Conservation (phyloP, 495 filamentous ascomycete genomes). For the Podospora pseudoanserina region DNA sequence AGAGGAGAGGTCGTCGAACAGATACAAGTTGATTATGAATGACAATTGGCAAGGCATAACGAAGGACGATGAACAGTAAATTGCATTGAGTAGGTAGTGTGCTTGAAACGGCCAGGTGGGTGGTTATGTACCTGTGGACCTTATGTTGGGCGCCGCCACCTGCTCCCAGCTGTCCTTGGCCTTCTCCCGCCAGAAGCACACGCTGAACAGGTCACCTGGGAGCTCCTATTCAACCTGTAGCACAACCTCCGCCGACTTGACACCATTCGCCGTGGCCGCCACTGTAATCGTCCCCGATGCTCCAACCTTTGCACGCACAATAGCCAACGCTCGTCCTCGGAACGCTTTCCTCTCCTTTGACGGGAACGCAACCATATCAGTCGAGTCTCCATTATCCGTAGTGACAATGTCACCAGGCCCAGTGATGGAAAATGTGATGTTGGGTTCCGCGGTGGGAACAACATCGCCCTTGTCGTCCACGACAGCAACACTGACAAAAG, state of each 20-base stretch:
- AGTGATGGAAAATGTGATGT: constrained; percentile 41
- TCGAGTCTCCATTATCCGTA: constrained; percentile 48
- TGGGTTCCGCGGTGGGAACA: constrained; percentile 30
- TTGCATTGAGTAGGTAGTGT: too few relatives aligned
- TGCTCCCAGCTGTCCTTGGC: too few relatives aligned
- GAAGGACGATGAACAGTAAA: too few relatives aligned
- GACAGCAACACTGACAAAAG: constrained; percentile 42
- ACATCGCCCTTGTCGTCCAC: constrained; percentile 31
- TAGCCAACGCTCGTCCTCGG: constrained; percentile 41
- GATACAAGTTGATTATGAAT: too few relatives aligned
- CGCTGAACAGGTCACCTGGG: too few relatives aligned
- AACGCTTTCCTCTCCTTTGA: constrained; percentile 43
- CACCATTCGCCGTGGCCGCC: constrained; percentile 31
- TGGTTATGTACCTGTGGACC: too few relatives aligned
- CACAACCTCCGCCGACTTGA: constrained; percentile 26
- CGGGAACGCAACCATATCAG: constrained; percentile 43
- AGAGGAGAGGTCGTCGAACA: too few relatives aligned
- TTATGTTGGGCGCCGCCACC: too few relatives aligned
- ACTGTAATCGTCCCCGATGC: constrained; percentile 34
- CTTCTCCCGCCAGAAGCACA: too few relatives aligned
- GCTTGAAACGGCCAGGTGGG: too few relatives aligned
- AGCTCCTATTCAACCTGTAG: background rate
- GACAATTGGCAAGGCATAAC: too few relatives aligned
- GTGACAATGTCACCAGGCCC: constrained; percentile 43
- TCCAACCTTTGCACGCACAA: constrained; percentile 36